phyloP scores from a whole-genome alignment of 257 asterid species.

The Echites panduratus region DNA sequence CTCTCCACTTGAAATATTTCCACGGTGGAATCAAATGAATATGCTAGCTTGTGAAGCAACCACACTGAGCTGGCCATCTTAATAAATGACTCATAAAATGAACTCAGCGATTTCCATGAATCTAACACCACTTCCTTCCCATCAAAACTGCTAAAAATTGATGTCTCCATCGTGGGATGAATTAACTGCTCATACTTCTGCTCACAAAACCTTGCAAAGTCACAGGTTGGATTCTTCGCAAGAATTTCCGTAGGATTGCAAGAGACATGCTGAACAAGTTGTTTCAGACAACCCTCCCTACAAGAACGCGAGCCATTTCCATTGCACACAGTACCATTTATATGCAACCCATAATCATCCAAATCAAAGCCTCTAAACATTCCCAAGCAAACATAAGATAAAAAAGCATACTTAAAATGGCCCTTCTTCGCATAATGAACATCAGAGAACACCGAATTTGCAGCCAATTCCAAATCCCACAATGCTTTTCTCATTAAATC shows the following conservation, averaged over 20 bases:
- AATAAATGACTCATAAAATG: conserved; percentile 78
- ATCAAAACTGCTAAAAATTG: conserved; percentile 69
- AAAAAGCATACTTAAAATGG: conserved; percentile 63
- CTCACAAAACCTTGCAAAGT: conserved; percentile 72
- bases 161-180: conserved; percentile 87
- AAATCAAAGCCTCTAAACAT: conserved; percentile 73
- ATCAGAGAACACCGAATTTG: conserved; percentile 48
- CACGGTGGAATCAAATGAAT: conserved; percentile 59
- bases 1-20: conserved; percentile 86
- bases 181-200: conserved; percentile 74
- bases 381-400: conserved; percentile 67
- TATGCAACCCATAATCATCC: conserved; percentile 48
- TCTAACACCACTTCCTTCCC: conserved; percentile 70
- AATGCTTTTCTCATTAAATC: conserved; percentile 68
- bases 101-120: conserved; percentile 77
- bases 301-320: conserved; percentile 24
- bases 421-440: conserved; percentile 49
- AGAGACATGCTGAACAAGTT: conserved; percentile 64
- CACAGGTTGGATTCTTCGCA: conserved; percentile 58
- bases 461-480: conserved; percentile 87
- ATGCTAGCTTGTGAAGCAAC: conserved; percentile 85
- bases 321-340: conserved; percentile 25
- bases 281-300: conserved; percentile 38
- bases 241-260: conserved; percentile 73
- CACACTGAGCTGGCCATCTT: conserved; percentile 89